These are phyloP conservation scores for Flaveria floridana DNA, from an alignment of 140 eudicot genomes.

Conservation along the genomic window DNA sequence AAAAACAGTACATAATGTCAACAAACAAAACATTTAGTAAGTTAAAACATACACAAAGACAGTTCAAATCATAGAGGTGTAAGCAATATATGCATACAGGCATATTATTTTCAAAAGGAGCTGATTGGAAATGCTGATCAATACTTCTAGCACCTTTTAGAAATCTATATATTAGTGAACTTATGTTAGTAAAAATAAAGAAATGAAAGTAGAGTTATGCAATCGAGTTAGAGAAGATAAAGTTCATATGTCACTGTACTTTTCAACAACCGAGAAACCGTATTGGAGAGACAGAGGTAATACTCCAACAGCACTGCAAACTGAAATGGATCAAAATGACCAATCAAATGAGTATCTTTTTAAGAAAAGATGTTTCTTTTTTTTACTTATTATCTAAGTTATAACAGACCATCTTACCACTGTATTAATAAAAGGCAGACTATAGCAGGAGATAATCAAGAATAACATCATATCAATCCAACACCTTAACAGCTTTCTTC, in stretches of 20 bases:
- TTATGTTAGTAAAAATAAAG: conserved; percentile 9
- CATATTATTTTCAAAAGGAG: conserved; percentile 74
- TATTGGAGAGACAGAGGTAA: conserved; percentile 95
- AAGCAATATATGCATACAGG: conserved; percentile 55
- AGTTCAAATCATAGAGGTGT: background rate
- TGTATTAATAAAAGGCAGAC: no score
- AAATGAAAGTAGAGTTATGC: conserved; percentile 8
- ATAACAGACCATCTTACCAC: no score
- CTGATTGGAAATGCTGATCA: conserved; percentile 79
- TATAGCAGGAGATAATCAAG: no score
- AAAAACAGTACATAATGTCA: conserved; percentile 21
- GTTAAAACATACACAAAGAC: conserved; percentile 5
- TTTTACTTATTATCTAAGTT: no score
- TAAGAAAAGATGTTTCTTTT: background rate
- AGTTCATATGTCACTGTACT: conserved; percentile 51
- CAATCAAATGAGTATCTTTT: conserved; percentile 17
- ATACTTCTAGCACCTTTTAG: conserved; percentile 87
- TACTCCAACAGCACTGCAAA: conserved; percentile 99
- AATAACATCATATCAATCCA: no score
- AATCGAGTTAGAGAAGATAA: conserved; percentile 22
- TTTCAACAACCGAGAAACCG: conserved; percentile 82
- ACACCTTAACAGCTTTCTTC: no score
- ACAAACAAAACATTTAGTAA: background rate
- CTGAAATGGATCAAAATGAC: conserved; percentile 46
- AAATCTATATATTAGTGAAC: conserved; percentile 49